Evolutionary conservation across 164 flowering plant species (phyloP), one percentile per base, ranked within the genome.

Genomic region (Paratinospora sagittata): DNA sequence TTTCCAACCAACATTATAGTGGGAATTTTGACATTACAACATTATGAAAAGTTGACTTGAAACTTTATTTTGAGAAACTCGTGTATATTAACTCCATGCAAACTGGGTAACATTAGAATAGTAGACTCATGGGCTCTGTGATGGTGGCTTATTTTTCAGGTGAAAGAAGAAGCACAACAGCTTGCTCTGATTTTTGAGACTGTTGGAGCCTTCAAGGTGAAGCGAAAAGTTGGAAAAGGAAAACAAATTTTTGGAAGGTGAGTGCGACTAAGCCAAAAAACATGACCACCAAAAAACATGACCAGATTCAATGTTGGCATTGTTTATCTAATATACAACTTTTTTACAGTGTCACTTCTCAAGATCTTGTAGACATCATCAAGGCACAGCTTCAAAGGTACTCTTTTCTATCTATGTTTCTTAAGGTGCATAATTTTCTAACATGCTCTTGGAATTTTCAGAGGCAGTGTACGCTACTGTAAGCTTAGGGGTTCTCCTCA

Each of bases 331-430:
- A 80, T 41, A 36, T 39, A 6, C 26, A 21, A n/a, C 13, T 62
- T 41, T 47, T 75, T 60, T 85, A 26, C 85, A 92, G 98, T 74
- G 96, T 95, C 45, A 92, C 96, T 34, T 78, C 91, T 67, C 97
- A 95, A 83, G 98, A 92, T 84, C 89, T 95, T 70, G 97, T 88
- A 65, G 97, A 95, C 85, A 88, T 92, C 30, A 89, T 95, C 82
- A 92, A 92, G 84, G 92, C 96, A 26, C 98, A 95, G 75, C 88
- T 92, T 66, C 90, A 88, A 66, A 90, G 96, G 98, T 95, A 87
- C 24, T 7, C n/a, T 45, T 67, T 37, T 3, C 21, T 27, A 30
- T 33, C 41, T 37, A 16, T 24, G 16, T 21, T 57, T 19, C 33
- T 19, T 19, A 26, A 27, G 27, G 6, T 14, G 27, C 61, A 63